Evolutionary conservation across 1,284 basidiomycete species (phyloP).

Genomic region (Puccinia triticina): DNA sequence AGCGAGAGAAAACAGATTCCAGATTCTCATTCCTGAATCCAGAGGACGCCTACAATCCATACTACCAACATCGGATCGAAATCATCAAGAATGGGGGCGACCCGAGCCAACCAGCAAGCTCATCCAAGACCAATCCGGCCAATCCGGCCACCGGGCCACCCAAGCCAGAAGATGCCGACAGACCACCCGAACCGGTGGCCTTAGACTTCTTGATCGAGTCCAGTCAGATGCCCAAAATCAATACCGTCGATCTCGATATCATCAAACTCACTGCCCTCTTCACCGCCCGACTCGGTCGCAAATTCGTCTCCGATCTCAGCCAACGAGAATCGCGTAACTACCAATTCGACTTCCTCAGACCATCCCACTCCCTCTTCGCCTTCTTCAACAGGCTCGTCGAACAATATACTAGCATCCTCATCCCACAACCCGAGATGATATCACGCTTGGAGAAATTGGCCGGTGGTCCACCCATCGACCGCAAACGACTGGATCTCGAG

Average conservation of each 20-base stretch:
- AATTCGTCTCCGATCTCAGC: slow-evolving; percentile 82
- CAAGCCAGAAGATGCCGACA: slow-evolving; percentile 55
- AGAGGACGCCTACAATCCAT: slow-evolving; percentile 92
- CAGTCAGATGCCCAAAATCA: slow-evolving; percentile 43
- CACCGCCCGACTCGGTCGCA: slow-evolving; percentile 85
- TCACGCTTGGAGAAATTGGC: slow-evolving; percentile 66
- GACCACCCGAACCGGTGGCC: slow-evolving; percentile 52
- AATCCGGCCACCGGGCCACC: slow-evolving; percentile 57
- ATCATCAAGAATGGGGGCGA: slow-evolving; percentile 74
- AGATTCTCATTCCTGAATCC: slow-evolving; percentile 93
- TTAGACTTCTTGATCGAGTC: slow-evolving; percentile 41
- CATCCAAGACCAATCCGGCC: slow-evolving; percentile 55
- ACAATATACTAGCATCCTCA: slow-evolving; percentile 88
- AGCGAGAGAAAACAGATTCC: slow-evolving; percentile 88
- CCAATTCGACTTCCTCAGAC: slow-evolving; percentile 96
- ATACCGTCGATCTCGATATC: slow-evolving; percentile 58
- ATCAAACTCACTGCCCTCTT: slow-evolving; percentile 83
- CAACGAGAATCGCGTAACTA: slow-evolving; percentile 90
- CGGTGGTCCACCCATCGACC: slow-evolving; percentile 51
- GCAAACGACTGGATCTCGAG: slow-evolving; percentile 61
- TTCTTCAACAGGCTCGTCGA: slow-evolving; percentile 97
- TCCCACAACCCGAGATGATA: slow-evolving; percentile 76
- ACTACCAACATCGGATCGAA: slow-evolving; percentile 87
- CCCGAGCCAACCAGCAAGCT: slow-evolving; percentile 53
- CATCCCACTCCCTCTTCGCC: slow-evolving; percentile 90